Percentiles rank a stretch among this genome's conserved stretches.
Conservation (phyloP, 306 rosid genomes). For the Citrullus mucosospermus region DNA sequence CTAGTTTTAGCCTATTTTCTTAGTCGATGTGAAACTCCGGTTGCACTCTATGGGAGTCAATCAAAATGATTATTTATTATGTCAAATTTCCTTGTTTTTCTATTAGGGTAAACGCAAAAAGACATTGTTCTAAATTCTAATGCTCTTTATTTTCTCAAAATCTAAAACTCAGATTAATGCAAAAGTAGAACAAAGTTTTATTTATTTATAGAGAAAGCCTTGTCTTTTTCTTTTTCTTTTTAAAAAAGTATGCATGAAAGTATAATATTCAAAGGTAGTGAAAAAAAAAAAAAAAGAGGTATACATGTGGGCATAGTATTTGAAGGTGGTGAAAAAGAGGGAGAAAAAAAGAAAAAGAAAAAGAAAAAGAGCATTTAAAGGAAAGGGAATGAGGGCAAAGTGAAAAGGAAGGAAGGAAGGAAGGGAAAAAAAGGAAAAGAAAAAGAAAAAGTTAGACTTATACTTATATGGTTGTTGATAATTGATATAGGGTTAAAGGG, state of each 20-base stretch:
- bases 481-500: constrained; percentile 1
- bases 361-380: constrained; percentile 13
- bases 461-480: constrained; percentile 1
- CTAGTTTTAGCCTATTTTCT: too few species aligned
- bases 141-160: not conserved
- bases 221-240: not conserved
- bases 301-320: constrained; percentile 1
- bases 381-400: not conserved
- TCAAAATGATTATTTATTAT: too few species aligned
- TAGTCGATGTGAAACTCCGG: too few species aligned
- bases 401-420: not conserved
- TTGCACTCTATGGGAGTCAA: too few species aligned
- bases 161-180: not conserved
- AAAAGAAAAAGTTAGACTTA: not conserved
- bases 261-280: not conserved
- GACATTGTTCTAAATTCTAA: not conserved
- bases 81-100: too few species aligned
- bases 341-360: constrained; percentile 14
- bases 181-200: not conserved
- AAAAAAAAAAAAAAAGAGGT: not conserved
- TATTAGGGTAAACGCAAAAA: not conserved
- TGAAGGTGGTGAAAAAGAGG: constrained; percentile 1
- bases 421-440: not conserved
- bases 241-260: not conserved
- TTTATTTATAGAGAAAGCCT: not conserved